These are phyloP conservation scores for Eutrema heterophyllum DNA, from an alignment of 345 rosid genomes.

Conservation along the genomic window DNA sequence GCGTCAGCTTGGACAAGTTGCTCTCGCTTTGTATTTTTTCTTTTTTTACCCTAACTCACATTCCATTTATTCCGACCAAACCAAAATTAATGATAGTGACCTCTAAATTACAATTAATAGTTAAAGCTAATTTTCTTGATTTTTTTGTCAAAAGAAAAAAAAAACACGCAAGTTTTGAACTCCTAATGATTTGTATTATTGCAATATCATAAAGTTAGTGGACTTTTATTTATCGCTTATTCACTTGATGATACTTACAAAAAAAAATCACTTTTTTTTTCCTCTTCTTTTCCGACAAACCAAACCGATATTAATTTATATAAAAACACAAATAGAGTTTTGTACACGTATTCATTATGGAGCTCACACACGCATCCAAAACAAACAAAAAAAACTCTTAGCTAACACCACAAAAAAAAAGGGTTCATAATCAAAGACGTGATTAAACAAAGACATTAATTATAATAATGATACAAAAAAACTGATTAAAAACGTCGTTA, in stretches of 20 bases:
- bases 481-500: neutral
- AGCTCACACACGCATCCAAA: slow-evolving; percentile 23
- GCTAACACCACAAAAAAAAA: neutral
- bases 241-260: slow-evolving; percentile 13
- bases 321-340: slow-evolving; percentile 6
- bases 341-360: slow-evolving; percentile 29
- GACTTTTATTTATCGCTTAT: slow-evolving; percentile 13
- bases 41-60: neutral
- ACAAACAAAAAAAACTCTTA: slow-evolving; percentile 1
- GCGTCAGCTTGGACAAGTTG: slow-evolving; percentile 25
- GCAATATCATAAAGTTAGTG: slow-evolving; percentile 9
- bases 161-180: neutral
- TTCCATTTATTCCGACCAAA: slow-evolving; percentile 6
- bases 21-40: neutral
- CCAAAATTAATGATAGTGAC: neutral
- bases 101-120: neutral
- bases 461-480: neutral
- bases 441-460: slow-evolving; percentile 6
- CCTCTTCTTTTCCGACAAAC: slow-evolving; percentile 32
- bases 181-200: slow-evolving; percentile 11
- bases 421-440: neutral
- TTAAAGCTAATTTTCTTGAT: neutral
- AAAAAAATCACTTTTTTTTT: neutral
- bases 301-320: slow-evolving; percentile 10
- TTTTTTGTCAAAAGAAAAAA: neutral